Conservation (phyloP, 2,329 filamentous ascomycete species). For the Capronia americana region DNA sequence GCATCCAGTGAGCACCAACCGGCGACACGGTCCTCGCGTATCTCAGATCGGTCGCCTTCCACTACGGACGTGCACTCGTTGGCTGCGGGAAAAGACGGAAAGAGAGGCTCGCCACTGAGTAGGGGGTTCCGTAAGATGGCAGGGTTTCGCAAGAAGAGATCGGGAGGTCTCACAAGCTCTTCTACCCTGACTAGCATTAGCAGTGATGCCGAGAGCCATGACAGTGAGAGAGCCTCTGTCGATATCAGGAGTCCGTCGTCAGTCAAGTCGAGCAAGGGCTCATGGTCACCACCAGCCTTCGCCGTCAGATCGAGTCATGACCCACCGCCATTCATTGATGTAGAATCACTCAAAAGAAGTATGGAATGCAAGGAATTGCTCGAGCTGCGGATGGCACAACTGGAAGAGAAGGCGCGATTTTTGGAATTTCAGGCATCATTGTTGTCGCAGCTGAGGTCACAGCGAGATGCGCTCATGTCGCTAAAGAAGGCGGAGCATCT, state of each 20-base stretch:
- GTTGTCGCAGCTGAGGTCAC: conserved; percentile 29
- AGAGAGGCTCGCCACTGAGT: conserved; percentile 35
- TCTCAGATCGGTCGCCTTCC: conserved; percentile 22
- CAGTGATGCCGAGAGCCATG: conserved; percentile 30
- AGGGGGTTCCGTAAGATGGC: conserved; percentile 38
- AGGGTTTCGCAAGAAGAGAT: conserved; percentile 37
- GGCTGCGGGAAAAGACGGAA: conserved; percentile 30
- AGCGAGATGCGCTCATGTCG: conserved; percentile 38
- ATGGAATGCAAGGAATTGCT: conserved; percentile 37
- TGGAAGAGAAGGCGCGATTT: conserved; percentile 39
- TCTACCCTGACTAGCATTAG: conserved; percentile 33
- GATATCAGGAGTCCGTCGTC: conserved; percentile 31
- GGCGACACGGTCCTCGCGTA: conserved; percentile 27
- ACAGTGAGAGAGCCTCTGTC: conserved; percentile 22
- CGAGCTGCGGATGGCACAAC: conserved; percentile 34
- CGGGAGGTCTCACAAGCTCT: conserved; percentile 24
- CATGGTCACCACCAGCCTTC: conserved; percentile 33
- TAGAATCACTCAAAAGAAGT: conserved; percentile 34
- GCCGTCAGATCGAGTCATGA: conserved; percentile 28
- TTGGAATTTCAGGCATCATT: conserved; percentile 36
- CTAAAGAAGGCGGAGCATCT: conserved; percentile 44
- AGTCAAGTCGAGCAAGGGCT: conserved; percentile 35
- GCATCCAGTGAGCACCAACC: conserved; percentile 38
- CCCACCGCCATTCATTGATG: conserved; percentile 23
- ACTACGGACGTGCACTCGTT: conserved; percentile 24